Evolutionary conservation across 2,329 filamentous ascomycete species (phyloP), one percentile per base, ranked within the genome.

Genomic region (Periconia sp.): DNA sequence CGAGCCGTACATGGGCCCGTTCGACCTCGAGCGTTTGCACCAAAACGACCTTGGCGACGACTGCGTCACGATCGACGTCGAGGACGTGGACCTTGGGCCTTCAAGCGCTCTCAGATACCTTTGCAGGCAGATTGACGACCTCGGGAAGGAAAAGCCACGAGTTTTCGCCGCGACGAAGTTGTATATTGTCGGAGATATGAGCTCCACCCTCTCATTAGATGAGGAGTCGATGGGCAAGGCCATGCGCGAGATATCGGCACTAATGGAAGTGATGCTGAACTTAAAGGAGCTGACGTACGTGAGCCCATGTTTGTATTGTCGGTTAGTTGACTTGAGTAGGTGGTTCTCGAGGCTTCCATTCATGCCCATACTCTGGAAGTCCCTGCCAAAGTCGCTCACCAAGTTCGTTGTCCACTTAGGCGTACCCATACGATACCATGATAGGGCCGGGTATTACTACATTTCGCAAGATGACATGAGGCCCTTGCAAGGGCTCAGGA

Each of bases 251-350:
- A 56, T 68, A 4, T 36, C 45, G 13, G 37, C 43, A 26, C 39
- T 67, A 3, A 50, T 65, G 5, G 24, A 41, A 12, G 37, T 52
- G 17, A 61, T 66, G 54, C 15, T 26, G 3, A 46, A 39, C 11
- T 44, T 68, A 9, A 50, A 54, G 19, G 62, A 66, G 31, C 37
- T 68, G 8, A 59, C 60, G 63, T 66, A 40, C 52, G 61, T 58
- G n/a, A 13, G 10, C 3, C n/a, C 16, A 23, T 32, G 15, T 5
- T 4, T 13, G 31, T 5, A n/a, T 5, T 16, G 4, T 19, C 12
- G 6, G 8, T 9, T 9, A 21, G 10, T 43, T 43, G 10, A 56
- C 13, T 17, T 9, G 13, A 4, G 4, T n/a, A 68, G 65, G 2
- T 68, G 64, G 65, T 51, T 58, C 12, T 56, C 57, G 2, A 51